These are phyloP conservation scores for Xerophyta viscosa DNA, from an alignment of 106 monocot genomes.

Conservation along the genomic window DNA sequence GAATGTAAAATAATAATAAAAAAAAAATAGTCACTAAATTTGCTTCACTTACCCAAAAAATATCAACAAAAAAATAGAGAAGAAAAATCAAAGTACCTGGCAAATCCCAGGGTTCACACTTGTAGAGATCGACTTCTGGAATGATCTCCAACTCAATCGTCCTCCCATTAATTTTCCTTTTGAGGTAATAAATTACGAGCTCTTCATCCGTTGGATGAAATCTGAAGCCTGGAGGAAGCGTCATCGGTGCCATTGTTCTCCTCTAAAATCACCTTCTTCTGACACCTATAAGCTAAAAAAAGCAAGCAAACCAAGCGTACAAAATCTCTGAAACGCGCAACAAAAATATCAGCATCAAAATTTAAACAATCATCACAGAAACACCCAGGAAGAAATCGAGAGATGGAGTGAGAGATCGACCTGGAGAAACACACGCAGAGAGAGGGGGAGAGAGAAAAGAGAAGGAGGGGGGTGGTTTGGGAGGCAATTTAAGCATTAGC, in stretches of 20 bases:
- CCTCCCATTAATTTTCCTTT: conserved; percentile 41
- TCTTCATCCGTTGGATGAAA: conserved; percentile 57
- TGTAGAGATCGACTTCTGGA: conserved; percentile 54
- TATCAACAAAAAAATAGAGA: neutral
- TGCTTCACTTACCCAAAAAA: neutral
- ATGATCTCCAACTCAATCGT: conserved; percentile 47
- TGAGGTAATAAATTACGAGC: conserved; percentile 40
- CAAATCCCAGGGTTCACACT: conserved; percentile 55
- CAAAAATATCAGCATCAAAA: too few species aligned
- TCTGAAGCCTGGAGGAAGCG: conserved; percentile 44
- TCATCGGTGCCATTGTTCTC: conserved; percentile 41
- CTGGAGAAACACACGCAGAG: too few species aligned
- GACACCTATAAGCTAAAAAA: neutral
- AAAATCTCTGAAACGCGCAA: too few species aligned
- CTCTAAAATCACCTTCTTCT: neutral
- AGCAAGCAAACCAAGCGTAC: too few species aligned
- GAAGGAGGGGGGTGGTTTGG: too few species aligned
- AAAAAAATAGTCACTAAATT: too few species aligned
- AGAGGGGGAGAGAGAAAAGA: too few species aligned
- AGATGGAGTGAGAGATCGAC: too few species aligned
- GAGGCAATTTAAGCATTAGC: too few species aligned
- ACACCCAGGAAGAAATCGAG: too few species aligned
- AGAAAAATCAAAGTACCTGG: conserved; percentile 28
- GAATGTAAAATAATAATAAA: too few species aligned
- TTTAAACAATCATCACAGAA: too few species aligned